Conservation (phyloP, 2,329 filamentous ascomycete genomes). For the Epichloe festucae region DNA sequence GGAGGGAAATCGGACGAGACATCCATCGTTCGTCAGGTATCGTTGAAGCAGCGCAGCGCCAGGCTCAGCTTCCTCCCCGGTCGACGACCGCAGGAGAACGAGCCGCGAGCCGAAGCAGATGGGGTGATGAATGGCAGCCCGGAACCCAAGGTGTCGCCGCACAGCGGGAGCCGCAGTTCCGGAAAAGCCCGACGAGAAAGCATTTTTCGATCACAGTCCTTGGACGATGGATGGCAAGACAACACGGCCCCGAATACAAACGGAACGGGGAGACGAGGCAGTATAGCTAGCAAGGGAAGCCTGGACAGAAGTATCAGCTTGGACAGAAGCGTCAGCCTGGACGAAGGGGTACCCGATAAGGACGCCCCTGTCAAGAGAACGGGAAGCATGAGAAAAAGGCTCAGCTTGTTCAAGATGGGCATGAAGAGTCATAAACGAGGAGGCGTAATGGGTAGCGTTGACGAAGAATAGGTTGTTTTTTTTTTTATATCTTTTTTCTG, state of each 20-base stretch:
- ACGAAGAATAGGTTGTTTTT: constrained; percentile 33
- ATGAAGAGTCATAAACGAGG: constrained; percentile 50
- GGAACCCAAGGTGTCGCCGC: constrained; percentile 19
- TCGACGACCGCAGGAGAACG: constrained; percentile 33
- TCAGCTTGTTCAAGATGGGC: constrained; percentile 65
- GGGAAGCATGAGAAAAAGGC: constrained; percentile 60
- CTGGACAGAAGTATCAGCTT: constrained; percentile 17
- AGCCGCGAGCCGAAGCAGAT: constrained; percentile 16
- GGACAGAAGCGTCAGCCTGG: constrained; percentile 13
- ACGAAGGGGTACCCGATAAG: constrained; percentile 13
- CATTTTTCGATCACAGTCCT: constrained; percentile 30
- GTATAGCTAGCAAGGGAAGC: constrained; percentile 15
- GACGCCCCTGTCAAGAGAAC: constrained; percentile 31
- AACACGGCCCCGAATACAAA: background rate
- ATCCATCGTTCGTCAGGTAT: constrained; percentile 36
- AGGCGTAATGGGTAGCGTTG: constrained; percentile 38
- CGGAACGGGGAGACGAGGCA: constrained; percentile 10
- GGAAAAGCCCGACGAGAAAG: constrained; percentile 26
- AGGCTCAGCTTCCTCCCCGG: constrained; percentile 42
- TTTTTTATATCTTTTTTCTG: too few relatives aligned
- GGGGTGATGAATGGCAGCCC: constrained; percentile 17
- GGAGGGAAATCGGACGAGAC: constrained; percentile 33
- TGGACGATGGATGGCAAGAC: constrained; percentile 15
- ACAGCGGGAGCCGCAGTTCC: constrained; percentile 12
- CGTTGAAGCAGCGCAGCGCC: constrained; percentile 36